A percentile compares a stretch with the other conserved stretches of the same genome.
phyloP scores from a whole-genome alignment of 1,139 yeast genomes.

The Candida sp. region DNA sequence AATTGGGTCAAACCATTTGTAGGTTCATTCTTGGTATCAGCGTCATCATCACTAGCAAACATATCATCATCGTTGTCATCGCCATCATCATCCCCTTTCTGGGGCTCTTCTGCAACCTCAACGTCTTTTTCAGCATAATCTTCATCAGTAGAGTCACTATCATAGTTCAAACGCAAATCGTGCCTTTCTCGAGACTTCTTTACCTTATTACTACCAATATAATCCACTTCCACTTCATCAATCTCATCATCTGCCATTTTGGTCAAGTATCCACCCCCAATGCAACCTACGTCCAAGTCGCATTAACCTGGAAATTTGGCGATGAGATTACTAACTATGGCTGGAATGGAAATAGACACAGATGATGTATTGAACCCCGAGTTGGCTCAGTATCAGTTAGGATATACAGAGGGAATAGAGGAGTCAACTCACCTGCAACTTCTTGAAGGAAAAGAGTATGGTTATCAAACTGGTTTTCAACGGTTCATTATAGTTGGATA shows the following conservation, averaged over 20 bases:
- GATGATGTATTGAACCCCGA: slow-evolving; percentile 54
- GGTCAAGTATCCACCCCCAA: not conserved
- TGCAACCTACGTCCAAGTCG: no score
- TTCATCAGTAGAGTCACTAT: slow-evolving; percentile 30
- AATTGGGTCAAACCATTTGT: no score
- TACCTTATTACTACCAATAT: slow-evolving; percentile 20
- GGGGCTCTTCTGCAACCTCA: slow-evolving; percentile 8
- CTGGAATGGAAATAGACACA: slow-evolving; percentile 25
- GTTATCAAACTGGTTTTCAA: slow-evolving; percentile 78
- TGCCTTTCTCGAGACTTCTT: slow-evolving; percentile 15
- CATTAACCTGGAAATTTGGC: no score
- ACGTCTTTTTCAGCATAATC: slow-evolving; percentile 8
- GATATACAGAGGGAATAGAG: slow-evolving; percentile 54
- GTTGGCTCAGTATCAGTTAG: slow-evolving; percentile 57
- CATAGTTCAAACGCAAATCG: slow-evolving; percentile 24
- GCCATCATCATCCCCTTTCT: slow-evolving; percentile 15
- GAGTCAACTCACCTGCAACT: slow-evolving; percentile 39
- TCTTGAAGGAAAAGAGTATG: slow-evolving; percentile 73
- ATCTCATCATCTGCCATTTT: slow-evolving; percentile 11
- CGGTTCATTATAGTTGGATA: slow-evolving; percentile 64
- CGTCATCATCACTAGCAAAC: slow-evolving; percentile 32
- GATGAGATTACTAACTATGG: slow-evolving; percentile 1
- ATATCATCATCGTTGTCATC: no score
- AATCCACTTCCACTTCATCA: slow-evolving; percentile 16
- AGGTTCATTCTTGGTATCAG: no score